phyloP scores from a whole-genome alignment of 1,139 yeast species.

The Kodamaea sp. region DNA sequence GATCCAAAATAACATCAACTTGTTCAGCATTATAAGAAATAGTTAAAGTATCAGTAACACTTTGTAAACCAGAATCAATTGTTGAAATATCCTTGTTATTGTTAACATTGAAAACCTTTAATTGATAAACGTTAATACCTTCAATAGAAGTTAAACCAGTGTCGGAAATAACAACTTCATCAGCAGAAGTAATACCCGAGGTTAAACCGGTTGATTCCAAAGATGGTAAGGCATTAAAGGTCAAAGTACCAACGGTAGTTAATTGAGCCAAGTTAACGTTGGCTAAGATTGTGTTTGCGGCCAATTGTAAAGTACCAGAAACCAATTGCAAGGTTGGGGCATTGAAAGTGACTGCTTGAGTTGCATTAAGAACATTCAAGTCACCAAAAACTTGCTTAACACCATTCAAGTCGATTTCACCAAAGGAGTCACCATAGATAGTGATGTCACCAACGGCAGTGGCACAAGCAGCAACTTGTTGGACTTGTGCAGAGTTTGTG shows the following conservation, averaged over 20 bases:
- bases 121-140: constrained; percentile 75
- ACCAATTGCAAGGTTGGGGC: constrained; percentile 80
- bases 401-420: constrained; percentile 54
- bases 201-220: constrained; percentile 67
- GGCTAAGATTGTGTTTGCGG: constrained; percentile 62
- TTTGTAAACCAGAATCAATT: constrained; percentile 67
- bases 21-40: constrained; percentile 82
- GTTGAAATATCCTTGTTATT: constrained; percentile 68
- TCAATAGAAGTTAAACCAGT: constrained; percentile 74
- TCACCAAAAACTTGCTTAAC: constrained; percentile 73
- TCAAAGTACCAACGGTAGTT: constrained; percentile 74
- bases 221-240: constrained; percentile 82
- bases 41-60: constrained; percentile 70
- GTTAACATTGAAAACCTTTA: constrained; percentile 79
- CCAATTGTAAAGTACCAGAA: constrained; percentile 62
- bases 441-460: constrained; percentile 77
- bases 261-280: constrained; percentile 74
- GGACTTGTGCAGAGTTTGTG: constrained; percentile 76
- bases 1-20: constrained; percentile 64
- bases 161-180: constrained; percentile 74
- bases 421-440: constrained; percentile 57
- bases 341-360: constrained; percentile 56
- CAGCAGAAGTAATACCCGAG: constrained; percentile 72
- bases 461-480: constrained; percentile 66
- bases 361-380: constrained; percentile 62